Conservation (phyloP, 2,329 filamentous ascomycete genomes). For the Penicillium decumbens region DNA sequence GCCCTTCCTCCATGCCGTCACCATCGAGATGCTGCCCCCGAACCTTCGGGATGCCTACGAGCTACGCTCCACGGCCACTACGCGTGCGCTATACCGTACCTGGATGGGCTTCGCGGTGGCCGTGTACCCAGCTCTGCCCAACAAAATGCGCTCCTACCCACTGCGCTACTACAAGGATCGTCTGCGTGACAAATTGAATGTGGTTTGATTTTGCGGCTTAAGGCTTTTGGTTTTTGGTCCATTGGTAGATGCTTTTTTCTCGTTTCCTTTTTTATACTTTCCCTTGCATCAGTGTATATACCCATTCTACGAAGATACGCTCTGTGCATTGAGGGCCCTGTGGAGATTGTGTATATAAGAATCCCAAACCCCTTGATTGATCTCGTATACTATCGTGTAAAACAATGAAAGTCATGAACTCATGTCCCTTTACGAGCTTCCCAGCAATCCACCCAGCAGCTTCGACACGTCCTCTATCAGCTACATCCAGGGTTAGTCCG, state of each 20-base stretch:
- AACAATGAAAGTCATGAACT: conserved; percentile 1
- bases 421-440: conserved; percentile 15
- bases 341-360: background rate
- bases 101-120: conserved; percentile 32
- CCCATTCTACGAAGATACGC: conserved; percentile 15
- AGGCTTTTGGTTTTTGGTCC: background rate
- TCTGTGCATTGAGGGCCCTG: conserved; percentile 6
- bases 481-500: conserved; percentile 7
- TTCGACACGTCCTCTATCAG: conserved; percentile 30
- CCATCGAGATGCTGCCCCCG: conserved; percentile 35
- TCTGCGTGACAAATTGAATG: conserved; percentile 26
- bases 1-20: conserved; percentile 30
- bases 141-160: conserved; percentile 29
- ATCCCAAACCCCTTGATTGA: background rate
- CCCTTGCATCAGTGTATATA: conserved; percentile 11
- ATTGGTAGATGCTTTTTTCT: conserved; percentile 2
- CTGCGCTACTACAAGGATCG: conserved; percentile 31
- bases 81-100: conserved; percentile 28
- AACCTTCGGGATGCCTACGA: conserved; percentile 33
- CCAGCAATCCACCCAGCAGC: conserved; percentile 24
- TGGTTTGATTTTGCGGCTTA: conserved; percentile 9
- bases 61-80: conserved; percentile 26
- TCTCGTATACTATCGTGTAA: conserved; percentile 12
- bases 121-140: conserved; percentile 33
- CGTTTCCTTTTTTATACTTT: conserved; percentile 2